phyloP scores from a whole-genome alignment of 192 early-diverging fungal genomes.

The Entrophospora sp. region DNA sequence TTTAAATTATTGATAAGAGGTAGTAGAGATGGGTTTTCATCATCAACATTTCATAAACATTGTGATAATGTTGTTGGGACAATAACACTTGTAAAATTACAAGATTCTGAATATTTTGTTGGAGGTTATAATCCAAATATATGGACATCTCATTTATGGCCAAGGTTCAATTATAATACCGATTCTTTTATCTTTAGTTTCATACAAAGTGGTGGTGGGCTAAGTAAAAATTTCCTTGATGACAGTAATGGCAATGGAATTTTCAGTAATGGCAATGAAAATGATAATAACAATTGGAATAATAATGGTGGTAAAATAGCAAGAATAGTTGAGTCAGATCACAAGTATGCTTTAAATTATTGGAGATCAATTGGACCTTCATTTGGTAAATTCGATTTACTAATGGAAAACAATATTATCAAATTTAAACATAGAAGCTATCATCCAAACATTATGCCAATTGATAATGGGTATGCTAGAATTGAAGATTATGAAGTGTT shows the following conservation, averaged over 20 bases:
- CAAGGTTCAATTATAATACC: neutral
- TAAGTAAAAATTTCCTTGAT: too few species aligned
- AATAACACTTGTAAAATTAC: neutral
- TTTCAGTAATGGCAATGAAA: too few species aligned
- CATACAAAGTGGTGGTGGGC: too few species aligned
- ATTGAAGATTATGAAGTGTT: conserved; percentile 14
- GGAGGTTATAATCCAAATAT: conserved; percentile 11
- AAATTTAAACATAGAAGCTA: conserved; percentile 4
- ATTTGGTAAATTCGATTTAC: conserved; percentile 13
- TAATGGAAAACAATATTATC: neutral
- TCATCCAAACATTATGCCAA: neutral
- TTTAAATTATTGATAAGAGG: conserved; percentile 13
- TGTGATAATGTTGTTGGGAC: neutral
- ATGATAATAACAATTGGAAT: neutral
- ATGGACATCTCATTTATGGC: conserved; percentile 1
- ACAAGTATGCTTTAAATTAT: neutral
- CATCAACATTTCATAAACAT: neutral
- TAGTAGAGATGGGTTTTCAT: conserved; percentile 8
- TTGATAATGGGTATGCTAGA: neutral
- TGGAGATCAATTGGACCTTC: conserved; percentile 1
- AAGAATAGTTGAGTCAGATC: neutral
- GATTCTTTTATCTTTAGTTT: neutral
- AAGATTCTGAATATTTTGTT: neutral
- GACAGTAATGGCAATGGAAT: neutral
- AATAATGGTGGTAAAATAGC: neutral